Evolutionary conservation across 108 stramenopile species (phyloP), one percentile per base, ranked within the genome.

Genomic region (Fistulifera pelliculosa): DNA sequence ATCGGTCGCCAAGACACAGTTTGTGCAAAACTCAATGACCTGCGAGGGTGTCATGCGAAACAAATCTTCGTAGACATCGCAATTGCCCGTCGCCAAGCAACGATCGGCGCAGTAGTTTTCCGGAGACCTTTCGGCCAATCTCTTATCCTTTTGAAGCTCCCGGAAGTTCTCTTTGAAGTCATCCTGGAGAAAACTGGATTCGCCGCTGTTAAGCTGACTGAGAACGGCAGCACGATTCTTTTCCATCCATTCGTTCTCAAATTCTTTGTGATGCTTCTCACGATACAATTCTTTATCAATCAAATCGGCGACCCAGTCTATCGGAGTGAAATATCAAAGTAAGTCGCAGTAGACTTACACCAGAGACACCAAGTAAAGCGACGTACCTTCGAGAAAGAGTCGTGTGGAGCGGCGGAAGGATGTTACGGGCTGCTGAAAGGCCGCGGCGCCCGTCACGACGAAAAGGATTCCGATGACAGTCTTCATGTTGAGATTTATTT

Each of bases 11-110:
- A 88, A 61, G 18, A 88, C 83, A 56, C 87, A 88, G n/a, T 88
- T 83, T 23, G 65, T 63, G 64, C 87, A 88, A 56, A 88, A 88
- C 47, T 60, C 31, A 19, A 77, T 43, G 12, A 88, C 87, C 42
- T 88, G 66, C 21, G 61, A 43, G 2, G 80, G 74, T 15, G 65
- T 38, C 62, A 84, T 47, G n/a, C 79, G 71, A 53, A 81, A 88
- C 39, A 71, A 57, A 19, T 79, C 73, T 67, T 87, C 81, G 54
- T 64, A 83, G 21, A 84, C 78, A 55, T 88, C 78, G 62, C 87
- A 88, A 57, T 82, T 69, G 1, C 87, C 87, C n/a, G 87, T 88
- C 2, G 80, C 58, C 1, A 88, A 48, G 54, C 87, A 88, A 25
- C 87, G 80, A 56, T 88, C 87, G 28, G 83, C 87, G 52, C 87